A percentile compares a stretch with the other conserved stretches of the same genome.
Evolutionary conservation across 495 filamentous ascomycete species (phyloP).

Genomic region (Podospora bellae-mahoneyi): DNA sequence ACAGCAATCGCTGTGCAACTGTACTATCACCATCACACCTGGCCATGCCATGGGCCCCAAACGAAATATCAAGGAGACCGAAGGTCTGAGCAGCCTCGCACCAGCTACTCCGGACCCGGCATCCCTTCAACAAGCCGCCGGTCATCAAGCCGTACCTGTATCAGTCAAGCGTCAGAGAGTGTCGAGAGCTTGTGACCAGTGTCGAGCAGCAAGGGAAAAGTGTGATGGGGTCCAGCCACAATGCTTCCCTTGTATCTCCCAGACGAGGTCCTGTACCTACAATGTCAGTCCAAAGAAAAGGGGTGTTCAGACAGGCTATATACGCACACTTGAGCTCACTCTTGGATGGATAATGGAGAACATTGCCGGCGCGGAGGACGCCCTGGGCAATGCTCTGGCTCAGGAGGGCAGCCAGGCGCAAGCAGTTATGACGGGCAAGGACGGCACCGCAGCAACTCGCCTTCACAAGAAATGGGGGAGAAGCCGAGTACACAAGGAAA

Average conservation of each 20-base stretch:
- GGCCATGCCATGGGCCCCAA: slow-evolving; percentile 16
- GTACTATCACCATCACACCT: background rate
- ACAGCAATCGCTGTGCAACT: background rate
- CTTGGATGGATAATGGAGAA: slow-evolving; percentile 39
- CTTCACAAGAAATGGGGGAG: slow-evolving; percentile 58
- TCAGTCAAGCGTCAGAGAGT: slow-evolving; percentile 56
- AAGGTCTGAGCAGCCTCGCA: slow-evolving; percentile 8
- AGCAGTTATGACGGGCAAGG: slow-evolving; percentile 41
- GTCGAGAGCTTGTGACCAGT: slow-evolving; percentile 66
- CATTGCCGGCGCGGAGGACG: slow-evolving; percentile 29
- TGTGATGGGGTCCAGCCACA: slow-evolving; percentile 62
- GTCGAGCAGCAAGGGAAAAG: slow-evolving; percentile 61
- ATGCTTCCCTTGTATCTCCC: slow-evolving; percentile 60
- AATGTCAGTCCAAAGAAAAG: slow-evolving; percentile 68
- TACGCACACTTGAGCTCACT: slow-evolving; percentile 55
- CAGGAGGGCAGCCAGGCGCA: slow-evolving; percentile 25
- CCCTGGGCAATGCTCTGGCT: slow-evolving; percentile 32
- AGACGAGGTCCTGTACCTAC: slow-evolving; percentile 62
- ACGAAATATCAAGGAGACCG: slow-evolving; percentile 21
- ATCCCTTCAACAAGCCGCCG: slow-evolving; percentile 13
- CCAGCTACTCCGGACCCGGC: background rate
- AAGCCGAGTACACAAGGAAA: slow-evolving; percentile 49
- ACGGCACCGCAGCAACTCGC: slow-evolving; percentile 49
- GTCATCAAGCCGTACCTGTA: background rate
- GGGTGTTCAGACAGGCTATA: slow-evolving; percentile 63